Evolutionary conservation across 164 flowering plant species (phyloP).

Genomic region (Magnolia sinica): DNA sequence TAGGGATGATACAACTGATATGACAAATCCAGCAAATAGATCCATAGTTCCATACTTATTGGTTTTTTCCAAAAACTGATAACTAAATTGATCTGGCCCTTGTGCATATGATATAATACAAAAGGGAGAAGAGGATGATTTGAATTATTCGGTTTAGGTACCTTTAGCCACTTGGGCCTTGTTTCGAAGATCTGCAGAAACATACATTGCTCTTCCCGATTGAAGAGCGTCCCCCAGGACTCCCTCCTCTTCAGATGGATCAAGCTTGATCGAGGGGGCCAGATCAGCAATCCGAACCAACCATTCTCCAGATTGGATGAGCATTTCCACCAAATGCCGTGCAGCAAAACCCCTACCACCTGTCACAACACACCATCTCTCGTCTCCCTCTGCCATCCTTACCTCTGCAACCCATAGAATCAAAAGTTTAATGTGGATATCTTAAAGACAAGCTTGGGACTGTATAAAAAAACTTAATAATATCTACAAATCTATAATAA

Average conservation of each 20-base stretch:
- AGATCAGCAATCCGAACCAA: conserved; percentile 73
- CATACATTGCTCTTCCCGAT: conserved; percentile 64
- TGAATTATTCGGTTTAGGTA: conserved; percentile 4
- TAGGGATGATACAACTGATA: background rate
- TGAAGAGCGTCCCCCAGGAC: conserved; percentile 63
- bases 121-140: background rate
- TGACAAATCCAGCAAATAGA: background rate
- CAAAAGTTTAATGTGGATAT: background rate
- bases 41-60: background rate
- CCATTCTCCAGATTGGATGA: conserved; percentile 50
- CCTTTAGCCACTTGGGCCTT: conserved; percentile 75
- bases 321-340: conserved; percentile 86
- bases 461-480: no score
- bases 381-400: conserved; percentile 25
- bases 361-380: conserved; percentile 81
- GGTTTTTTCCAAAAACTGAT: background rate
- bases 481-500: no score
- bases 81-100: background rate
- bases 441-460: background rate
- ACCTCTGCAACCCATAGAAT: background rate
- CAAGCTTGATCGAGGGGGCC: conserved; percentile 57
- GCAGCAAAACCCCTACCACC: conserved; percentile 98
- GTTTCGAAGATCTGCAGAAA: conserved; percentile 76
- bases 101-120: background rate
- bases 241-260: conserved; percentile 59